Conservation (phyloP, 2,329 filamentous ascomycete genomes). For the Apiospora phragmitis region DNA sequence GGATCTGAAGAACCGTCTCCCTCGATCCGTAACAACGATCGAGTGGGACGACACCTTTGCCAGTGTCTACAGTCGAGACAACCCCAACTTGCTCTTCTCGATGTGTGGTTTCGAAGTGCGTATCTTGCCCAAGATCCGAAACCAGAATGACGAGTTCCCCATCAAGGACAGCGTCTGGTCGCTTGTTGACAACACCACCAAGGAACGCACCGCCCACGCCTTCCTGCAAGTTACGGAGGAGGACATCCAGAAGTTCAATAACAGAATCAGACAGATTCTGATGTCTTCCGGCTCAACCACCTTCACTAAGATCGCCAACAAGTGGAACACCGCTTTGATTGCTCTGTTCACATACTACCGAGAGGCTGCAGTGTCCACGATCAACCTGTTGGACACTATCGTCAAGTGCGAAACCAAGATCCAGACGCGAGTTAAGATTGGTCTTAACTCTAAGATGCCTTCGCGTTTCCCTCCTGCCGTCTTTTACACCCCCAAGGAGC, state of each 20-base stretch:
- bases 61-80: constrained; percentile 96
- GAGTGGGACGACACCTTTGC: constrained; percentile 99
- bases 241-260: constrained; percentile 98
- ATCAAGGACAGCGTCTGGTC: constrained; percentile 99
- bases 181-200: constrained; percentile 91
- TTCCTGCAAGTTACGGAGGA: constrained; percentile 98
- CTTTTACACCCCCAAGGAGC: constrained; percentile 97
- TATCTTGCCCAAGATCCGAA: constrained; percentile 91
- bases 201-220: constrained; percentile 94
- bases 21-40: constrained; percentile 92
- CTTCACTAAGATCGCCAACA: constrained; percentile 99
- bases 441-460: constrained; percentile 98
- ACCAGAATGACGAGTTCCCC: constrained; percentile 93
- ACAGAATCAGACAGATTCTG: constrained; percentile 94
- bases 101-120: constrained; percentile 99
- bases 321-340: constrained; percentile 98
- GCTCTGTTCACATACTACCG: constrained; percentile 98
- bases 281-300: constrained; percentile 99
- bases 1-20: constrained; percentile 96
- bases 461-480: constrained; percentile 97
- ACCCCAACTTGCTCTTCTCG: constrained; percentile 93
- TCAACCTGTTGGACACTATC: constrained; percentile 91
- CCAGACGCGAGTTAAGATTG: constrained; percentile 97
- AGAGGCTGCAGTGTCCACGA: constrained; percentile 93
- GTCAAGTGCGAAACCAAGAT: constrained; percentile 99